These are phyloP conservation scores for Laguncularia racemosa DNA, from an alignment of 345 rosid genomes.

Conservation along the genomic window DNA sequence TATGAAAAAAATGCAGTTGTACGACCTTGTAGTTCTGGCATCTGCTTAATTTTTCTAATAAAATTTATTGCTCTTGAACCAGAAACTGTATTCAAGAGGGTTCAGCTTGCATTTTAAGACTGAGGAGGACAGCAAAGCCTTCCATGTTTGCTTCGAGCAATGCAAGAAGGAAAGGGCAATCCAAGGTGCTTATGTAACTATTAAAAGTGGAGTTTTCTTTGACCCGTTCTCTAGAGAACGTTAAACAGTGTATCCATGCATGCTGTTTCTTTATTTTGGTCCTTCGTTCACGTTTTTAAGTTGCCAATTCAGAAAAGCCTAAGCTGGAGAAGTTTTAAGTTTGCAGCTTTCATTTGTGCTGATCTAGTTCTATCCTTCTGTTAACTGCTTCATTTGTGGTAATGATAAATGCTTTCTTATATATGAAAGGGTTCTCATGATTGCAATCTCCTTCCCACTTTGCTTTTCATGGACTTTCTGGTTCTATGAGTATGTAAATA, in stretches of 20 bases:
- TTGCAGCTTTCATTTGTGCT: neutral
- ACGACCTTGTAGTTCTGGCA: neutral
- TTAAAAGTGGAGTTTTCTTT: neutral
- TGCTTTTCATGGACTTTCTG: too few relatives aligned
- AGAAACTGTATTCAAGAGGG: constrained; percentile 64
- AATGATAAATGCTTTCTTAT: too few relatives aligned
- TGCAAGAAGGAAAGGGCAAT: constrained; percentile 54
- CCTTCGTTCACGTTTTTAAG: neutral
- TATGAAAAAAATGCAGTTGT: too few relatives aligned
- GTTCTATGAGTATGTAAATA: too few relatives aligned
- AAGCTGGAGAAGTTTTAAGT: too few relatives aligned
- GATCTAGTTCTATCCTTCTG: neutral
- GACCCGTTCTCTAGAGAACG: too few relatives aligned
- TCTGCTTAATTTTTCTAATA: constrained; percentile 20
- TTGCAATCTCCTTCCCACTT: too few relatives aligned
- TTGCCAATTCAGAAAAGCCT: neutral
- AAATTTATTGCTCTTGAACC: constrained; percentile 30
- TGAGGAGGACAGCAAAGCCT: constrained; percentile 71
- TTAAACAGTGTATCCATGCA: too few relatives aligned
- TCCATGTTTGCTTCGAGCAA: constrained; percentile 74
- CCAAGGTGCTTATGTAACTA: constrained; percentile 49
- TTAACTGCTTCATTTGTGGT: too few relatives aligned
- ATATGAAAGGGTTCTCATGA: too few relatives aligned
- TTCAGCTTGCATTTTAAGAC: constrained; percentile 52
- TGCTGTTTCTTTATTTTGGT: neutral